Conservation (phyloP, 2,329 filamentous ascomycete species). For the Epichloe aotearoae region DNA sequence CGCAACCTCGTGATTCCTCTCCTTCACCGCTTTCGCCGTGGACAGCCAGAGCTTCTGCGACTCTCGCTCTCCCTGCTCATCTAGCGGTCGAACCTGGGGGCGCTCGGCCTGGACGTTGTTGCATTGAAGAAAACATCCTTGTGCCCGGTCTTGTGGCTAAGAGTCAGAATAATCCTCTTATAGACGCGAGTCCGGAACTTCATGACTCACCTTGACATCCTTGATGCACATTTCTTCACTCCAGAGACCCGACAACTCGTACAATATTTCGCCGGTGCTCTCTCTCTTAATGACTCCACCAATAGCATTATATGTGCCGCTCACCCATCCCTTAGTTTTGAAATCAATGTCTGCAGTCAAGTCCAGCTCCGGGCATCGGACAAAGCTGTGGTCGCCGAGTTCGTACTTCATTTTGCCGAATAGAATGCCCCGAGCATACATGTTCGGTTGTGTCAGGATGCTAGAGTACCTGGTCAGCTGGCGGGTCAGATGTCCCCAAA, state of each 20-base stretch:
- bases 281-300: conserved; percentile 83
- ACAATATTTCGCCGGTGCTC: conserved; percentile 74
- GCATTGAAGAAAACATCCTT: conserved; percentile 88
- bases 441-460: conserved; percentile 92
- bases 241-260: conserved; percentile 85
- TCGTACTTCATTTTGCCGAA: conserved; percentile 99
- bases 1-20: conserved; percentile 73
- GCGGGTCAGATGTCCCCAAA: neutral
- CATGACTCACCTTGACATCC: conserved; percentile 51
- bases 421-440: conserved; percentile 93
- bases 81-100: conserved; percentile 58
- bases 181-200: neutral
- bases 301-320: conserved; percentile 92
- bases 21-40: conserved; percentile 69
- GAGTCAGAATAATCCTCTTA: neutral
- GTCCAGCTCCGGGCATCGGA: conserved; percentile 78
- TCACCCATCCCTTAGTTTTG: conserved; percentile 96
- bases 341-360: conserved; percentile 89
- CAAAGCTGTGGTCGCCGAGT: conserved; percentile 87
- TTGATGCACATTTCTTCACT: conserved; percentile 91
- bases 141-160: conserved; percentile 60
- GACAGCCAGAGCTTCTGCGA: conserved; percentile 79
- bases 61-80: conserved; percentile 81
- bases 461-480: conserved; percentile 27
- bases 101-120: conserved; percentile 59